Evolutionary conservation across 169 alveolate species (phyloP), one percentile per base, ranked within the genome.

Genomic region (Besnoitia besnoiti): DNA sequence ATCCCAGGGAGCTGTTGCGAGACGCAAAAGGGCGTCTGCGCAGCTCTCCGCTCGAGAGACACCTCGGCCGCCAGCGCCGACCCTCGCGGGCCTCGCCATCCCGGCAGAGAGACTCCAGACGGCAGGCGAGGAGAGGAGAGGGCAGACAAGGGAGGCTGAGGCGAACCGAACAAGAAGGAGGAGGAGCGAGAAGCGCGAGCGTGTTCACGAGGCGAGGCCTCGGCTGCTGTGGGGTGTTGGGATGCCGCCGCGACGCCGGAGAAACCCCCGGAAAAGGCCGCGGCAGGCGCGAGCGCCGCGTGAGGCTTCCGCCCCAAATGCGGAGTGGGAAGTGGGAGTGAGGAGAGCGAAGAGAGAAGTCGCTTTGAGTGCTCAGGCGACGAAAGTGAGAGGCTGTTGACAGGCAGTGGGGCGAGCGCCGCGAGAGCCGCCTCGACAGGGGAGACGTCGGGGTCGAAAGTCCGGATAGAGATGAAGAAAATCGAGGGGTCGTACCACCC

Each of bases 401-500:
- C 82, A 40, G 85, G 93, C 50, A 77, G 90, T 16, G 93, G 93
- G 40, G 93, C 90, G 27, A 50, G 77, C 50, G 93, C 93, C 35
- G 93, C 93, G 39, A 77, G 85, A 7, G 90, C 93, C 49, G 90
- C 46, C 39, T 77, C 40, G 10, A 42, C 27, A 14, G 93, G 67
- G 40, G 77, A 49, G 35, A 40, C 77, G 19, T 12, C 21, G n/a
- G 90, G 90, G 67, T 44, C 49, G 50, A 1, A 90, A 24, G 90
- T 85, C 47, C 85, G 84, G 50, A 85, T 90, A 73, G 77, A 75
- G 19, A 94, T 82, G 87, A 95, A 95, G 89, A 95, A 94, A 27
- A 94, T 51, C 85, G 88, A 90, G 30, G 91, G 92, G 73, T 87
- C 94, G 85, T 94, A 90, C 97, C 97, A 95, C 39, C 97, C 97